phyloP scores from a whole-genome alignment of 139 green algal genomes.

The Pleodorina starrii region DNA sequence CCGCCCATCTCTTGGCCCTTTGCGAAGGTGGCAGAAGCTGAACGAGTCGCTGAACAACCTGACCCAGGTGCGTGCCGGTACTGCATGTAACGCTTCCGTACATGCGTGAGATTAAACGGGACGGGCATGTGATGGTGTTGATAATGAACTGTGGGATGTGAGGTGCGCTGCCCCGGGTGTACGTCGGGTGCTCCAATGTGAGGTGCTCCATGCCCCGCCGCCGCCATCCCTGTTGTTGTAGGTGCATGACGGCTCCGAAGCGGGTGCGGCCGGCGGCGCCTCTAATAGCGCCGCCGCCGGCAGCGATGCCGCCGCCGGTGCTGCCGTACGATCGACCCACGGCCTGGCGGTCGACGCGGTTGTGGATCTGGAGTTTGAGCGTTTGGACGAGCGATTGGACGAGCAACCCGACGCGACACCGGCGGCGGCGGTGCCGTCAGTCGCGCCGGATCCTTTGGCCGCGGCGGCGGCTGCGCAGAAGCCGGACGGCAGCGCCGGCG shows the following conservation, averaged over 20 bases:
- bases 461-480: no score
- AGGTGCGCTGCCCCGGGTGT: neutral
- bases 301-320: neutral
- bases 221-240: neutral
- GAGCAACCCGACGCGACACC: neutral
- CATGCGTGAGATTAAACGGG: neutral
- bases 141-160: neutral
- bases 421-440: neutral
- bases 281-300: neutral
- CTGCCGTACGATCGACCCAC: no score
- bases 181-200: neutral
- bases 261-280: neutral
- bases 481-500: no score
- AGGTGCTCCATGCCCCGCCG: neutral
- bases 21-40: slow-evolving; percentile 63
- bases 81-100: neutral
- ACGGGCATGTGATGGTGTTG: neutral
- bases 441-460: neutral
- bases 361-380: neutral
- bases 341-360: neutral
- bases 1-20: neutral
- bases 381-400: neutral
- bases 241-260: slow-evolving; percentile 8
- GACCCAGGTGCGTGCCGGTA: slow-evolving; percentile 2
- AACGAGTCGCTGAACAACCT: slow-evolving; percentile 49